Percentiles rank a stretch among this genome's conserved stretches.
Evolutionary conservation across 305 asterid species (phyloP).

Genomic region (Fraxinus ornus): DNA sequence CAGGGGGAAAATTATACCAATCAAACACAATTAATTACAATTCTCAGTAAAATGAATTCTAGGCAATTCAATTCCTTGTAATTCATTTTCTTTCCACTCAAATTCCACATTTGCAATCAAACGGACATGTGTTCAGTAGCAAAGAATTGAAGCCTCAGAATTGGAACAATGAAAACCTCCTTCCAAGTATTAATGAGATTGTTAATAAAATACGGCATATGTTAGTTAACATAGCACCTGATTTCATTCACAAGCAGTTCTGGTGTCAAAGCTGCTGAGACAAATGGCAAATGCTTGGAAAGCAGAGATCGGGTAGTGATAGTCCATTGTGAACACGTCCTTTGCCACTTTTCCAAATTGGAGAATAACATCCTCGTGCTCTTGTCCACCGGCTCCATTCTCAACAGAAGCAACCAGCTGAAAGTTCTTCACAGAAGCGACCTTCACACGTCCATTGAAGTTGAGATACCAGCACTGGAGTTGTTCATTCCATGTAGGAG

Average conservation of each 20-base stretch:
- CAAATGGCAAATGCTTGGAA: constrained; percentile 85
- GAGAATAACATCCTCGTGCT: constrained; percentile 61
- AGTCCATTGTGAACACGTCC: constrained; percentile 87
- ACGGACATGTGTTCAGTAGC: not conserved
- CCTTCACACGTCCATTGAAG: constrained; percentile 88
- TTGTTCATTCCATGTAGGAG: constrained; percentile 97
- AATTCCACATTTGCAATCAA: no score
- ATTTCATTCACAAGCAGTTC: constrained; percentile 71
- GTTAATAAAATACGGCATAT: not conserved
- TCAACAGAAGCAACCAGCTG: constrained; percentile 72
- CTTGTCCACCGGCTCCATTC: constrained; percentile 37
- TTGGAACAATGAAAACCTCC: not conserved
- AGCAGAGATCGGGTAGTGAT: constrained; percentile 88
- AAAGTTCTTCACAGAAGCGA: constrained; percentile 90
- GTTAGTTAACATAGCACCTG: constrained; percentile 33
- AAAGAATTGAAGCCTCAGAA: not conserved
- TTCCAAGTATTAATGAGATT: not conserved
- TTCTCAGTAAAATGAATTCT: no score
- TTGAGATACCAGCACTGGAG: constrained; percentile 98
- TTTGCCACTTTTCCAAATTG: constrained; percentile 91
- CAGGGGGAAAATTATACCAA: no score
- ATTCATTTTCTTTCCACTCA: no score
- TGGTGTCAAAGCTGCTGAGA: constrained; percentile 88
- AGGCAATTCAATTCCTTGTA: no score
- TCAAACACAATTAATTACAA: no score